A percentile compares a stretch with the other conserved stretches of the same genome.
These are phyloP conservation scores for Rutstroemia sp. DNA, from an alignment of 2,329 filamentous ascomycete genomes.

Conservation along the genomic window DNA sequence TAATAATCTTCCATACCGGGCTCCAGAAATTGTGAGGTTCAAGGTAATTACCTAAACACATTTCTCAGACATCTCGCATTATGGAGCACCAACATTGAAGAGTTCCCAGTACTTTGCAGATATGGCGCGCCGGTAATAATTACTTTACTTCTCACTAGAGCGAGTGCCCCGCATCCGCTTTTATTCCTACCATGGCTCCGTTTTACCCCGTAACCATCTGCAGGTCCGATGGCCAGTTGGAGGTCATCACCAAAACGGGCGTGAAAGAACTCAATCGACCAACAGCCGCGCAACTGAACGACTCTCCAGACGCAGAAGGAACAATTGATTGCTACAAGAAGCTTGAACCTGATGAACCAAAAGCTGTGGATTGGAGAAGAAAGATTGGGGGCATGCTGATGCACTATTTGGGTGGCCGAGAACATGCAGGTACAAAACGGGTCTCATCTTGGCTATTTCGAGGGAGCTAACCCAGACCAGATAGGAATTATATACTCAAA, in stretches of 20 bases:
- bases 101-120: no score
- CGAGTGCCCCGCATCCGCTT: no score
- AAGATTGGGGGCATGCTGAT: constrained; percentile 53
- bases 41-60: no score
- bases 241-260: constrained; percentile 18
- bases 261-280: constrained; percentile 40
- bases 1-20: no score
- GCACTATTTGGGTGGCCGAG: constrained; percentile 36
- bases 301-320: constrained; percentile 44
- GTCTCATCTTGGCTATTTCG: neutral
- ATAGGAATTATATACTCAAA: constrained; percentile 42
- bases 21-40: no score
- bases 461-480: constrained; percentile 16
- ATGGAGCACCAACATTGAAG: no score
- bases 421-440: constrained; percentile 13
- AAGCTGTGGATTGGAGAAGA: constrained; percentile 49
- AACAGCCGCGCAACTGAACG: constrained; percentile 42
- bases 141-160: no score
- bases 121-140: no score
- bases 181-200: constrained; percentile 14
- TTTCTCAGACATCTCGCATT: no score
- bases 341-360: constrained; percentile 41
- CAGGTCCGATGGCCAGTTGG: constrained; percentile 25
- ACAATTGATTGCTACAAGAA: constrained; percentile 47
- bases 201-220: constrained; percentile 22